Evolutionary conservation across 2,329 filamentous ascomycete species (phyloP), one percentile per base, ranked within the genome.

Genomic region (Gnomoniopsis sp.): DNA sequence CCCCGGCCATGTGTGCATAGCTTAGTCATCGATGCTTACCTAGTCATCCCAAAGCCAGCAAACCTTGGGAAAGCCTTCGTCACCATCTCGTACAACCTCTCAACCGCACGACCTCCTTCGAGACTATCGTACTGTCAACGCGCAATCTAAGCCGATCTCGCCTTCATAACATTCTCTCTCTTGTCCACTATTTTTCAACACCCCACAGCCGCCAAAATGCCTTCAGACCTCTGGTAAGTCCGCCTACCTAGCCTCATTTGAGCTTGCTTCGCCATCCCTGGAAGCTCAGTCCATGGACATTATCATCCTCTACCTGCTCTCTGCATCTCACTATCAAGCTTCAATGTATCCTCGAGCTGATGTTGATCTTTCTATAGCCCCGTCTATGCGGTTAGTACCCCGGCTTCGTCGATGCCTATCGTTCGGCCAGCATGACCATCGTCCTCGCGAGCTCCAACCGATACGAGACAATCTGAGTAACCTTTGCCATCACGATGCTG

Each of bases 371-470:
- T 65, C 59, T 73, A 64, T 70, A 99, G 93, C 83, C 93, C 93
- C 80, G 93, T 96, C 73, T 99, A 98, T 83, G 91, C 95, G 85
- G 95, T 98, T 87, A 91, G 93, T 96, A 71, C 65, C 63, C 65
- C 68, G 57, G 54, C 58, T 50, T 54, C 62, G 47, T 19, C 17
- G 19, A 49, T 62, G 62, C 57, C 34, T 52, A 26, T 53, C 48
- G 33, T 22, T 38, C 44, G 44, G 61, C 61, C 50, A 56, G n/a
- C 12, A 30, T 49, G 44, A 46, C 53, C 53, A 53, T 55, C 61
- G 59, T 59, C 63, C 61, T 66, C 38, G 47, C 63, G 64, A 66
- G 56, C 66, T 65, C 65, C 64, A 66, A 63, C 62, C 69, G 65
- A 64, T 60, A 60, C 64, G 54, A 62, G 59, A 55, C 53, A 53